These are phyloP conservation scores for Coemansia sp. DNA, from an alignment of 192 early-diverging fungal species.

Conservation along the genomic window DNA sequence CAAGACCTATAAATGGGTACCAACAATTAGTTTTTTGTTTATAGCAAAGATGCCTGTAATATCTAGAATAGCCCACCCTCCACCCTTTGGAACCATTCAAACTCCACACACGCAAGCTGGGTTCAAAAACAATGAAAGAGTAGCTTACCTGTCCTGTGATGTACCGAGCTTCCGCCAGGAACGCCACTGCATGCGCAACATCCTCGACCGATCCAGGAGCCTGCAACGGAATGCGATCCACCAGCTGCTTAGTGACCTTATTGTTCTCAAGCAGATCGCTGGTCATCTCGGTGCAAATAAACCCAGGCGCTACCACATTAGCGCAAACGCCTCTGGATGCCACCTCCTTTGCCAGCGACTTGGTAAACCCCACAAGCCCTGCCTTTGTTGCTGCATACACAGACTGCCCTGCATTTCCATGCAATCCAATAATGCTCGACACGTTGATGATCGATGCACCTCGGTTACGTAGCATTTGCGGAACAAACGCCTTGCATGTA, in stretches of 20 bases:
- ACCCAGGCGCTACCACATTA: slow-evolving; percentile 86
- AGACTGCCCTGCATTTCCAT: slow-evolving; percentile 47
- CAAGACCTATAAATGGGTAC: slow-evolving; percentile 13
- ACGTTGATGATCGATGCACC: slow-evolving; percentile 81
- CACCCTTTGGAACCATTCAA: not conserved
- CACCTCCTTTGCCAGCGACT: slow-evolving; percentile 78
- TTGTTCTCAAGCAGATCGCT: not conserved
- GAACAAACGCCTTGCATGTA: slow-evolving; percentile 49
- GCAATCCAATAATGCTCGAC: slow-evolving; percentile 71
- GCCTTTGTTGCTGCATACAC: slow-evolving; percentile 86
- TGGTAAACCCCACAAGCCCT: slow-evolving; percentile 82
- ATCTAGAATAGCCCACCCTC: no score
- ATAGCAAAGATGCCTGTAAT: no score
- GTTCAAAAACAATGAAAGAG: no score
- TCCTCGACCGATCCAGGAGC: slow-evolving; percentile 23
- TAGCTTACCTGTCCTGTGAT: slow-evolving; percentile 36
- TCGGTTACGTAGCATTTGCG: slow-evolving; percentile 8
- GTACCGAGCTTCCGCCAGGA: slow-evolving; percentile 35
- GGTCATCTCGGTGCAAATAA: slow-evolving; percentile 68
- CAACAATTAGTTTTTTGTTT: not conserved
- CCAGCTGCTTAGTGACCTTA: slow-evolving; percentile 17
- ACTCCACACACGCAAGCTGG: not conserved
- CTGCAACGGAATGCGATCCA: slow-evolving; percentile 28
- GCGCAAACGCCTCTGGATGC: slow-evolving; percentile 70
- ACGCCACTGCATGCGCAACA: slow-evolving; percentile 38